Conservation (phyloP, 2,329 filamentous ascomycete species). For the Orbilia oligospora region DNA sequence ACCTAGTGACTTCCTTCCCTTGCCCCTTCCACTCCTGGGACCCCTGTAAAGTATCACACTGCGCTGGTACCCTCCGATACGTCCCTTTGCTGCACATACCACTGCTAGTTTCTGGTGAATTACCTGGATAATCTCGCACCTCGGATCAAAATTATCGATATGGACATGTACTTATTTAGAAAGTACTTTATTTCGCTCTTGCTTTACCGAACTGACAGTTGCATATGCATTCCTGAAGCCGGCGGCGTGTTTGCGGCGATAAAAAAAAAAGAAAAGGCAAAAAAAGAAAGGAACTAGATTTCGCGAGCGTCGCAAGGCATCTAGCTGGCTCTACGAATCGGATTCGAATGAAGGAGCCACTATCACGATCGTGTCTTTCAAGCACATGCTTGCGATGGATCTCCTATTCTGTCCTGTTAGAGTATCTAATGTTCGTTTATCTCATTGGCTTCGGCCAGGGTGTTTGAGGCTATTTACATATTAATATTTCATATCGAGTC, state of each 20-base stretch:
- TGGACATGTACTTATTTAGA: not conserved
- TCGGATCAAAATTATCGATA: conserved; percentile 30
- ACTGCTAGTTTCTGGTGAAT: not conserved
- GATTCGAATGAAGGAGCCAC: conserved; percentile 24
- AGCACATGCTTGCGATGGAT: conserved; percentile 36
- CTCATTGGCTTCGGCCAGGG: not conserved
- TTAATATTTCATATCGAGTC: no score
- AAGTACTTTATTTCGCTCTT: not conserved
- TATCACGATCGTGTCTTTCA: conserved; percentile 29
- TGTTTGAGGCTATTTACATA: no score
- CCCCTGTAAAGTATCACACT: conserved; percentile 33
- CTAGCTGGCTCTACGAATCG: conserved; percentile 8
- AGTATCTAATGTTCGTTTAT: not conserved
- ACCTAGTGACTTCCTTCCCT: conserved; percentile 13
- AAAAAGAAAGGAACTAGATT: conserved; percentile 5
- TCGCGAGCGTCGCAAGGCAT: conserved; percentile 39
- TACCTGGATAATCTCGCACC: conserved; percentile 36
- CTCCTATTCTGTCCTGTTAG: conserved; percentile 7
- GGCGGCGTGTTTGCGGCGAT: conserved; percentile 34
- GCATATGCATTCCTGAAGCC: conserved; percentile 35
- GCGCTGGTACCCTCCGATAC: conserved; percentile 14
- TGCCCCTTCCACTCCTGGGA: conserved; percentile 25
- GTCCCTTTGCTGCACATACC: conserved; percentile 30
- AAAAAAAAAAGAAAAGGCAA: conserved; percentile 9
- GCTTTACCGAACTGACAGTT: conserved; percentile 11